phyloP scores from a whole-genome alignment of 2,329 filamentous ascomycete genomes.

The Ciborinia camelliae region DNA sequence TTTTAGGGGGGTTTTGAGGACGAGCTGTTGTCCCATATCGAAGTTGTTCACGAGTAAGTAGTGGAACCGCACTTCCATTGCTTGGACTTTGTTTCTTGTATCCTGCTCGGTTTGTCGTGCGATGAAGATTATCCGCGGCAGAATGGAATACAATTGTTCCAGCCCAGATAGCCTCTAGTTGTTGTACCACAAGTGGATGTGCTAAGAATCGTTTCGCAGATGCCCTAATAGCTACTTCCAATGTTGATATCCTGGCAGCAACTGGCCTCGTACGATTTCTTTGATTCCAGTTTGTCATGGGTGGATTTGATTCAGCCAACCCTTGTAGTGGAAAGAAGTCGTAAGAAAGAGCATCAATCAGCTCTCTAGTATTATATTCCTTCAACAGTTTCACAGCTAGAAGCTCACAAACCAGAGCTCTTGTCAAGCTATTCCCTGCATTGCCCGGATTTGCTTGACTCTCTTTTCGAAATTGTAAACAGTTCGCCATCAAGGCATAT shows the following conservation, averaged over 20 bases:
- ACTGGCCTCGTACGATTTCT: conserved; percentile 48
- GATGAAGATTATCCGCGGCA: conserved; percentile 76
- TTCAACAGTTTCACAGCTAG: conserved; percentile 85
- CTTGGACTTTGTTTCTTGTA: conserved; percentile 23
- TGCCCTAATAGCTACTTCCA: conserved; percentile 89
- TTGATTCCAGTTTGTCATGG: conserved; percentile 38
- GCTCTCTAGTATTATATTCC: conserved; percentile 82
- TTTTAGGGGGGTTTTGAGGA: not conserved
- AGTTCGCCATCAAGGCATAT: conserved; percentile 90
- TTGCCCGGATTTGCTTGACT: conserved; percentile 77
- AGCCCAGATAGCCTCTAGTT: conserved; percentile 96
- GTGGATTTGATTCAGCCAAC: conserved; percentile 50
- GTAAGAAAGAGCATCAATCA: conserved; percentile 92
- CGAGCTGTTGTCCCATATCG: conserved; percentile 40
- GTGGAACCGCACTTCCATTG: conserved; percentile 15
- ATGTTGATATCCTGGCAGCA: conserved; percentile 77
- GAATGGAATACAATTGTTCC: conserved; percentile 94
- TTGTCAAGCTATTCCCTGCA: conserved; percentile 76
- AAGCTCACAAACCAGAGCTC: conserved; percentile 85
- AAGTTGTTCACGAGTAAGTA: conserved; percentile 22
- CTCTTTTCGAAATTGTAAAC: conserved; percentile 89
- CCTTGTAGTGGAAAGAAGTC: conserved; percentile 93
- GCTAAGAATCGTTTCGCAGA: conserved; percentile 90
- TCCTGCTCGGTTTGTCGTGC: conserved; percentile 22
- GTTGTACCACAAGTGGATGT: conserved; percentile 87